Evolutionary conservation across 83 land plant species (phyloP).

Genomic region (Picea mariana): DNA sequence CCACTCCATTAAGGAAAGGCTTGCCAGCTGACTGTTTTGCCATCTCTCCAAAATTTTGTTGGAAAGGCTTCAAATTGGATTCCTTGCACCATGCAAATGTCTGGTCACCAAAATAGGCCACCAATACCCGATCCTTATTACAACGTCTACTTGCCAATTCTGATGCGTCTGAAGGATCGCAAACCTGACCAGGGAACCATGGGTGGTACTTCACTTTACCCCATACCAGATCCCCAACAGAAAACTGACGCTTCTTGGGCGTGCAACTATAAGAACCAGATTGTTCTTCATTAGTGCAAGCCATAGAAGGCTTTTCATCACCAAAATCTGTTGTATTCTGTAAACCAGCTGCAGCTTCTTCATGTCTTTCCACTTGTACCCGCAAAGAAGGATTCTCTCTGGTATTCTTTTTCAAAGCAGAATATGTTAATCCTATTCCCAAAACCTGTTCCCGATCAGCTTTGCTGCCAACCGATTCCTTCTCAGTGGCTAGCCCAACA

Average conservation of each 20-base stretch:
- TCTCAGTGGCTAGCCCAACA: neutral
- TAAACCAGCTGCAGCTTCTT: neutral
- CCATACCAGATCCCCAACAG: conserved; percentile 71
- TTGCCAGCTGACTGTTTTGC: conserved; percentile 47
- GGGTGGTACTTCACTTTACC: conserved; percentile 73
- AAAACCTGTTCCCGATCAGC: neutral
- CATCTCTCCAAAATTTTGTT: conserved; percentile 47
- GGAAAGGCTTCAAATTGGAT: conserved; percentile 50
- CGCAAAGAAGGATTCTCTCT: neutral
- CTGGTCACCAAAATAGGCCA: conserved; percentile 73
- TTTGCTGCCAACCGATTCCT: neutral
- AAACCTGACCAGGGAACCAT: conserved; percentile 82
- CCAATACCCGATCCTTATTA: conserved; percentile 45
- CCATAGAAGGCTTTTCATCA: neutral
- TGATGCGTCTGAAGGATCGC: conserved; percentile 67
- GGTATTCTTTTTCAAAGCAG: neutral
- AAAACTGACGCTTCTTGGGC: conserved; percentile 24
- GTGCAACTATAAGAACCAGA: neutral
- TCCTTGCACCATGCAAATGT: conserved; percentile 75
- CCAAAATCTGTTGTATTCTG: neutral
- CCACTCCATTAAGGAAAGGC: conserved; percentile 42
- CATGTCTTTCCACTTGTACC: neutral
- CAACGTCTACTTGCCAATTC: conserved; percentile 43
- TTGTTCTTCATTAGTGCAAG: neutral
- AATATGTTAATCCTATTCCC: neutral